Percentiles rank a stretch among this genome's conserved stretches.
Conservation (phyloP, 2,329 filamentous ascomycete species). For the Epichloe bromicola region DNA sequence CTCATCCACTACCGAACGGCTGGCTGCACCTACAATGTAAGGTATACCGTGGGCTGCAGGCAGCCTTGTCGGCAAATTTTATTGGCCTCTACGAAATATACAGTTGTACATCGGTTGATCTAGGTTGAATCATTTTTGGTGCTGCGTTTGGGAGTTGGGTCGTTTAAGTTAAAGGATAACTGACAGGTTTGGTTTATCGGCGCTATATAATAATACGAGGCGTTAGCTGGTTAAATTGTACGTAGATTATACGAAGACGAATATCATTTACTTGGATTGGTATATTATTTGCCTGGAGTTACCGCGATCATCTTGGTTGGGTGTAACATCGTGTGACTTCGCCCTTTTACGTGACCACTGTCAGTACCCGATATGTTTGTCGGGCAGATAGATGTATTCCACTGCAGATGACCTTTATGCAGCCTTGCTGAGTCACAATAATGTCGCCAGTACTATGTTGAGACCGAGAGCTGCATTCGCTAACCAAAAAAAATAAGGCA, state of each 20-base stretch:
- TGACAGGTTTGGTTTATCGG: not conserved
- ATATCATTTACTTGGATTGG: not conserved
- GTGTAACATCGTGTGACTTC: too few species aligned
- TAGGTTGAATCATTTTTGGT: not conserved
- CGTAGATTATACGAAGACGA: not conserved
- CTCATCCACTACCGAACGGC: too few species aligned
- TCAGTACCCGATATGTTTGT: too few species aligned
- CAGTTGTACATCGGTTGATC: not conserved
- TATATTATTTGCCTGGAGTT: not conserved
- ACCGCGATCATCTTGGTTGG: not conserved
- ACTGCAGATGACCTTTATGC: too few species aligned
- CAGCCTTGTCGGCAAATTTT: not conserved
- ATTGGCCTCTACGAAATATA: not conserved
- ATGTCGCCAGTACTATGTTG: too few species aligned
- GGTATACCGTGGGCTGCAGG: not conserved
- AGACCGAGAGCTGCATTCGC: too few species aligned
- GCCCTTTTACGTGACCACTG: too few species aligned
- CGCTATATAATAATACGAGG: not conserved
- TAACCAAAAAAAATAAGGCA: too few species aligned
- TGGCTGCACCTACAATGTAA: too few species aligned
- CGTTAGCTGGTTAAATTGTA: not conserved
- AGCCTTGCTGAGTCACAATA: too few species aligned
- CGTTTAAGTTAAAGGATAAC: not conserved
- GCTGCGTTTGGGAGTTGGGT: not conserved
- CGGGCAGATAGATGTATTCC: too few species aligned